A percentile compares a stretch with the other conserved stretches of the same genome.
Conservation (phyloP, 2,329 filamentous ascomycete species). For the Cordyceps tenuipes region DNA sequence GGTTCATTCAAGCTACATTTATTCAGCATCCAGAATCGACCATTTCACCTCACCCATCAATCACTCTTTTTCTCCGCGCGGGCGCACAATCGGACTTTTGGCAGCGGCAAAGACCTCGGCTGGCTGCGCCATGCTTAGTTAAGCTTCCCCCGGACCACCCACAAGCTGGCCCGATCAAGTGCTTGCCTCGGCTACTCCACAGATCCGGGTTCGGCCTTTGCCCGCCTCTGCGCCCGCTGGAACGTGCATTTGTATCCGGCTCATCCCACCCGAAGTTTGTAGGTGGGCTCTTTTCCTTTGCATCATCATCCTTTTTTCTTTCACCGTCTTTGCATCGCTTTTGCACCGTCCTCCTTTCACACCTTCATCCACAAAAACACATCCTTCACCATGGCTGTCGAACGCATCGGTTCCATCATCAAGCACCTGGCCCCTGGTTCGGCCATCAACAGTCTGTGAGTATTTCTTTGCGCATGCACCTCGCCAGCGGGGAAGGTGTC, state of each 20-base stretch:
- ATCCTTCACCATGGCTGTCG: slow-evolving; percentile 60
- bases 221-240: not conserved
- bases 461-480: slow-evolving; percentile 5
- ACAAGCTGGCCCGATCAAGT: slow-evolving; percentile 3
- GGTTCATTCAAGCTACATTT: not conserved
- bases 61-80: not conserved
- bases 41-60: not conserved
- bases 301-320: not conserved
- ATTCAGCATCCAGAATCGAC: not conserved
- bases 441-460: slow-evolving; percentile 70
- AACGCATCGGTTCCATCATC: slow-evolving; percentile 80
- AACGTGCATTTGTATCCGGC: slow-evolving; percentile 4
- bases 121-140: not conserved
- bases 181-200: slow-evolving; percentile 26
- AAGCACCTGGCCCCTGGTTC: slow-evolving; percentile 74
- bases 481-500: not conserved
- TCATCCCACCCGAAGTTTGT: not conserved
- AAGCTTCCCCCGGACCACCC: slow-evolving; percentile 6
- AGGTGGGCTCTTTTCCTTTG: not conserved
- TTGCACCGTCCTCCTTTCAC: not conserved
- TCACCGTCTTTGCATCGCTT: slow-evolving; percentile 3
- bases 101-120: slow-evolving; percentile 6
- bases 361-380: not conserved
- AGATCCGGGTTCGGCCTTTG: slow-evolving; percentile 12
- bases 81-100: slow-evolving; percentile 3